A percentile compares a stretch with the other conserved stretches of the same genome.
phyloP scores from a whole-genome alignment of 192 early-diverging fungal species.

The Pilaira anomala region DNA sequence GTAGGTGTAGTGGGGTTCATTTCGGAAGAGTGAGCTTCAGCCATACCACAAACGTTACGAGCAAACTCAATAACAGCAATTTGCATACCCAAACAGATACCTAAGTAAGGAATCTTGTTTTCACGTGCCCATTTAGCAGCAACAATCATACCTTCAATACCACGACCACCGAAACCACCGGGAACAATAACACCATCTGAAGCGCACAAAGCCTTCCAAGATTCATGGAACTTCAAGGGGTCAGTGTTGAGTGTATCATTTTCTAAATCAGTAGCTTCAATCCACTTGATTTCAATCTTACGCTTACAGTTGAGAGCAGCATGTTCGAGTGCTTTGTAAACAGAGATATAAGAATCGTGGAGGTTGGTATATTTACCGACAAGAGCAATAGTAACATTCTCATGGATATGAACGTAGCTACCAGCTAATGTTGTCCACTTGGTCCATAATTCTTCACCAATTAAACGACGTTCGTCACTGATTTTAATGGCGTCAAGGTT shows the following conservation, averaged over 20 bases:
- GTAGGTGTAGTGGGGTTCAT: constrained; percentile 66
- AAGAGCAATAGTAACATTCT: constrained; percentile 83
- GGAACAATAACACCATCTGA: constrained; percentile 95
- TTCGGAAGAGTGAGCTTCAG: constrained; percentile 83
- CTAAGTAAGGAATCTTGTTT: constrained; percentile 95
- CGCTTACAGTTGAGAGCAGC: constrained; percentile 84
- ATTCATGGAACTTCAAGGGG: constrained; percentile 93
- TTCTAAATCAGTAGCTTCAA: constrained; percentile 94
- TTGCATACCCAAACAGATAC: constrained; percentile 97
- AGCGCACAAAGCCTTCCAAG: constrained; percentile 85
- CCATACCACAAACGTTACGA: constrained; percentile 83
- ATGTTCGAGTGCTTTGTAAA: constrained; percentile 95
- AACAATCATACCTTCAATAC: constrained; percentile 92
- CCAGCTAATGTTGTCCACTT: constrained; percentile 68
- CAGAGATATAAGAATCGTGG: constrained; percentile 96
- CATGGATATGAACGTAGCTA: constrained; percentile 75
- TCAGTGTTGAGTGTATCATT: constrained; percentile 62
- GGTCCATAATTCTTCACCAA: constrained; percentile 64
- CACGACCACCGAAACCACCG: constrained; percentile 96
- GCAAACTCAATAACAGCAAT: constrained; percentile 97
- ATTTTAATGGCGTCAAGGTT: constrained; percentile 60
- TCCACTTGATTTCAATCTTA: constrained; percentile 85
- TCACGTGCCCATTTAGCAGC: constrained; percentile 97
- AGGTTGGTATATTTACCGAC: constrained; percentile 97
- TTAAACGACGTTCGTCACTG: constrained; percentile 47